Evolutionary conservation across 148 eudicot genomes (phyloP), one percentile per base, ranked within the genome.

Genomic region (Chenopodium berlandieri): DNA sequence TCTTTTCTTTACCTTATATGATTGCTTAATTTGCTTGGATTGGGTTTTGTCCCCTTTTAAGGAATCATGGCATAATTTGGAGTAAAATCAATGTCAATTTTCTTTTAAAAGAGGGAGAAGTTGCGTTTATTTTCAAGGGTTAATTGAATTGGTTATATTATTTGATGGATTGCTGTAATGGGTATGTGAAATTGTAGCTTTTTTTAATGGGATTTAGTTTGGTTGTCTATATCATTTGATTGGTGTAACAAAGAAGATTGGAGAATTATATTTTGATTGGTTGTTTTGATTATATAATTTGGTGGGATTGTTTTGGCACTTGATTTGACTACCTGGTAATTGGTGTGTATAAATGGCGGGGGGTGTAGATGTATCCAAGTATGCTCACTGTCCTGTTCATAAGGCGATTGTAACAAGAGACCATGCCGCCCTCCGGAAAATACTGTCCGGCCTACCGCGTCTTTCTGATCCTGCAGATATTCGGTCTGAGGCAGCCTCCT

Each of bases 341-440:
- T 19, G 65, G 60, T 12, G 20, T 75, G 2, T 20, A 23, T 37
- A 77, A 32, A 85, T 85, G 84, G 75, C 83, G 25, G 87, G 79
- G 71, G 75, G 82, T 71, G 78, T 85, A 80, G 97, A 93, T 83
- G 80, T 89, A 52, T 89, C 96, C 1, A 93, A 90, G 76, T 95
- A 93, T 82, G 87, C 86, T n/a, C 93, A 93, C 62, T 89, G 90
- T 83, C 93, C 94, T 63, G 91, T 88, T 66, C 98, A 95, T 62
- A 86, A 82, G 46, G 94, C 95, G n/a, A 81, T 93, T 83, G 79
- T 82, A 63, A 82, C 81, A 50, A 91, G 82, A 75, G 97, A 95
- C 85, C 91, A 95, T 84, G 86, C 88, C 9, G 70, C 77, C 82
- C 90, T 95, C 7, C 79, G 87, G 80, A 89, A 78, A 62, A 90